Evolutionary conservation across 1,139 yeast species (phyloP).

Genomic region (Protomyces macrosporus): DNA sequence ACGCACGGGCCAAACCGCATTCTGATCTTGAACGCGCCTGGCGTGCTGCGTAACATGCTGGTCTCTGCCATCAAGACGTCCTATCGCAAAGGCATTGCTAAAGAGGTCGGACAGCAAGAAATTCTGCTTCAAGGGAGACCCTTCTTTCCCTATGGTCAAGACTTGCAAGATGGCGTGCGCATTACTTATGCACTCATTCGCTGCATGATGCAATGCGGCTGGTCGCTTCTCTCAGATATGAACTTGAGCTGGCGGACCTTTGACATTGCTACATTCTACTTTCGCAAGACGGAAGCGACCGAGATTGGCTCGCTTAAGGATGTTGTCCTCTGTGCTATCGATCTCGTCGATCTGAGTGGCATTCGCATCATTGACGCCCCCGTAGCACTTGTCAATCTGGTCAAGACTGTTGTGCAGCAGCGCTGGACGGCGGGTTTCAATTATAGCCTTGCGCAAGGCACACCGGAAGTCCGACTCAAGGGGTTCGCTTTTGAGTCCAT

Average conservation of each 20-base stretch:
- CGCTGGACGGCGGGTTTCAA: constrained; percentile 5
- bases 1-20: constrained; percentile 20
- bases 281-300: not conserved
- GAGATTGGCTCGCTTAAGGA: not conserved
- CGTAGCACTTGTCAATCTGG: constrained; percentile 7
- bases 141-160: constrained; percentile 12
- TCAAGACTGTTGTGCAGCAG: constrained; percentile 3
- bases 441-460: constrained; percentile 5
- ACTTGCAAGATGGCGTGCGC: constrained; percentile 8
- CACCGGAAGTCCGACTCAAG: constrained; percentile 8
- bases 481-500: constrained; percentile 7
- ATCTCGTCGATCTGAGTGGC: constrained; percentile 1
- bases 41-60: constrained; percentile 4
- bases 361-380: constrained; percentile 16
- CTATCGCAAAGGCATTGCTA: constrained; percentile 11
- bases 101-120: constrained; percentile 10
- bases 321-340: constrained; percentile 11
- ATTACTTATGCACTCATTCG: constrained; percentile 12
- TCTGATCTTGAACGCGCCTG: constrained; percentile 14
- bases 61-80: constrained; percentile 8
- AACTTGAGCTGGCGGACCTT: constrained; percentile 6
- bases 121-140: constrained; percentile 10
- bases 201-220: constrained; percentile 17
- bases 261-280: constrained; percentile 11
- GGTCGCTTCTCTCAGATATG: constrained; percentile 9